These are phyloP conservation scores for Dryadomyces quercivorus DNA, from an alignment of 2,329 filamentous ascomycete species.

Conservation along the genomic window DNA sequence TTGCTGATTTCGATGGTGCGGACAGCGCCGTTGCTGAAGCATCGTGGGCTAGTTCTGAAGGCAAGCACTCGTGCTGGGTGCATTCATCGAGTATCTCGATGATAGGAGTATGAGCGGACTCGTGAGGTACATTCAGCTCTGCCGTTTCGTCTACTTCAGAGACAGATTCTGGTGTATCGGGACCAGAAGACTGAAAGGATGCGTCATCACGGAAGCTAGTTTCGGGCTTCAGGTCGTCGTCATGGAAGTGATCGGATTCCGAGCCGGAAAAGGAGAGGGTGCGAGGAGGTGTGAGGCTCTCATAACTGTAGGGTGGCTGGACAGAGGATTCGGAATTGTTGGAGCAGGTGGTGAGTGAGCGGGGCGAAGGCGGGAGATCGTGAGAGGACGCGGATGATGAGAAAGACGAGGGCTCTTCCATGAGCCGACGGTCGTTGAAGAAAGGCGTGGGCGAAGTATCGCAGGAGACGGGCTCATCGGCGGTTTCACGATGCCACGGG, in stretches of 20 bases:
- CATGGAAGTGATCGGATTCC: conserved; percentile 28
- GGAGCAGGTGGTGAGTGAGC: conserved; percentile 36
- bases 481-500: conserved; percentile 26
- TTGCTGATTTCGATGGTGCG: neutral
- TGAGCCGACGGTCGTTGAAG: conserved; percentile 31
- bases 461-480: conserved; percentile 10
- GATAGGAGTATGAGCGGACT: neutral
- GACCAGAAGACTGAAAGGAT: conserved; percentile 31
- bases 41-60: neutral
- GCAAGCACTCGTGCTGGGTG: neutral
- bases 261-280: conserved; percentile 40
- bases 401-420: conserved; percentile 31
- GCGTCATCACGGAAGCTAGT: conserved; percentile 22
- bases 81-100: neutral
- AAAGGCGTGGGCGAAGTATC: conserved; percentile 18
- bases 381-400: conserved; percentile 14
- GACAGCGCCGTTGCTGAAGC: neutral
- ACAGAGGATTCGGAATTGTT: conserved; percentile 25
- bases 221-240: neutral
- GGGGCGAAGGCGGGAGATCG: conserved; percentile 31
- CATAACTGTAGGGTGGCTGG: conserved; percentile 20
- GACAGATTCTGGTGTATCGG: conserved; percentile 30
- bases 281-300: conserved; percentile 28
- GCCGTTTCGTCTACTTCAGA: conserved; percentile 21
- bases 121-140: conserved; percentile 1